Percentiles rank a stretch among this genome's conserved stretches.
Conservation (phyloP, 179 eudicot species). For the Corrigiola litoralis region DNA sequence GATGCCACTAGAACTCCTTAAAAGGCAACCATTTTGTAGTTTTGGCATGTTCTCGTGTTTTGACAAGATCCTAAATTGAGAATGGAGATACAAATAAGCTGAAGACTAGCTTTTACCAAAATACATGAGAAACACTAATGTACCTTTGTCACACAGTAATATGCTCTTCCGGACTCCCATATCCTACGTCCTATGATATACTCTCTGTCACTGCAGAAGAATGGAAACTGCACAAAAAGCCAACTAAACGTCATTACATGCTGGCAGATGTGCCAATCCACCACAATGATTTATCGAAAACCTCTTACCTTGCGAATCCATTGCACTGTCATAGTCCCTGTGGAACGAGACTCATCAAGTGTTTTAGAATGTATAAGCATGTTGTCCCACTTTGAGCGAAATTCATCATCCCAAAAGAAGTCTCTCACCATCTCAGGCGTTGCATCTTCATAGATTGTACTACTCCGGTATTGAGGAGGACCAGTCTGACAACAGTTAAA, state of each 20-base stretch:
- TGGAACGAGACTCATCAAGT: slow-evolving; percentile 61
- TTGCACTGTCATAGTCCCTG: slow-evolving; percentile 87
- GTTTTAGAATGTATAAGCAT: slow-evolving; percentile 65
- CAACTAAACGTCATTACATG: slow-evolving; percentile 9
- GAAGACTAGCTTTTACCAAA: neutral
- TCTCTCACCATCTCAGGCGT: slow-evolving; percentile 90
- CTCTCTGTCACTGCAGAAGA: slow-evolving; percentile 96
- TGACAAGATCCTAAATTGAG: neutral
- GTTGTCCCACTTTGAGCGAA: slow-evolving; percentile 82
- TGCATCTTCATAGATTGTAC: slow-evolving; percentile 89
- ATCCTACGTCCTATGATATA: slow-evolving; percentile 85
- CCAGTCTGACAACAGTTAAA: slow-evolving; percentile 46
- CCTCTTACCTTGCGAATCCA: slow-evolving; percentile 82
- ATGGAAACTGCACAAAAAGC: slow-evolving; percentile 65
- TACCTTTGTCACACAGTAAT: slow-evolving; percentile 96
- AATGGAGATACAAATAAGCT: neutral
- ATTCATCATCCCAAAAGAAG: slow-evolving; percentile 97
- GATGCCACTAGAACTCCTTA: too few relatives aligned
- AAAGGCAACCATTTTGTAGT: too few relatives aligned
- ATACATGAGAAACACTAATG: neutral
- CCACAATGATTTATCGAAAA: neutral
- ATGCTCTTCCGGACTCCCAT: slow-evolving; percentile 78
- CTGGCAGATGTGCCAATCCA: neutral
- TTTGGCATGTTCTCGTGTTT: too few relatives aligned
- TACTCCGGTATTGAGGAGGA: slow-evolving; percentile 93